Base-by-base conservation (phyloP, 2,329 filamentous ascomycete species). In the Ophiostoma piceae region DNA sequence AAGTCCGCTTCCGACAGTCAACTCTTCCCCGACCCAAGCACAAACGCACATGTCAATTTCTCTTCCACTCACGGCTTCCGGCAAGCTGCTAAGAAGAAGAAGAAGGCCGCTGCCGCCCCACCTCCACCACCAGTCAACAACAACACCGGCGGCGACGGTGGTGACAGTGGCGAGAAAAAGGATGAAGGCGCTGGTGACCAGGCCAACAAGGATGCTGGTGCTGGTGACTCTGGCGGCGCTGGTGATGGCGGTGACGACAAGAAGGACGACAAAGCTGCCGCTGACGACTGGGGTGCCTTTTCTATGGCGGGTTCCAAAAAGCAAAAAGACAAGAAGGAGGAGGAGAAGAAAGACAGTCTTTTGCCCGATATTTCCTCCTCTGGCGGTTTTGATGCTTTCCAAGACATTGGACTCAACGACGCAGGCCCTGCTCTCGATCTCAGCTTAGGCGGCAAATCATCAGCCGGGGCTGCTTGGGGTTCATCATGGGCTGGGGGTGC, bases 371-470 rank as follows among this genome's bases (percentile, higher is more conserved):
- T 67, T n/a, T 74, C 51, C 60, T 76, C 71, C 14, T 71, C 76
- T 2, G 74, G 76, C 29, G 82, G 82, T 66, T 79, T 83, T 62
- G 84, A 85, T 70, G 79, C 83, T n/a, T 91, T 92, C 74, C 84
- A 90, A 64, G 88, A 92, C 37, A 87, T 92, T 73, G 90, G 87
- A 74, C 78, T 92, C 35, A 84, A 88, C 73, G 87, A 89, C 70
- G 76, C 79, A 12, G 35, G 80, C n/a, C 85, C 87, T 39, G 26
- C 66, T 2, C 43, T 87, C 16, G 84, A 81, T 71, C 83, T 88
- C 74, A 84, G 83, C 67, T 77, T 71, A 41, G 67, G 70, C n/a
- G 87, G 67, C 79, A 81, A 54, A 14, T n/a, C 66, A 2, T 67
- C 66, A 19, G 19, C 26, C 3, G 66, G 66, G 3, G 19, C 66